These are phyloP conservation scores for Blastobotrys serpentis DNA, from an alignment of 1,139 yeast species.

Conservation along the genomic window DNA sequence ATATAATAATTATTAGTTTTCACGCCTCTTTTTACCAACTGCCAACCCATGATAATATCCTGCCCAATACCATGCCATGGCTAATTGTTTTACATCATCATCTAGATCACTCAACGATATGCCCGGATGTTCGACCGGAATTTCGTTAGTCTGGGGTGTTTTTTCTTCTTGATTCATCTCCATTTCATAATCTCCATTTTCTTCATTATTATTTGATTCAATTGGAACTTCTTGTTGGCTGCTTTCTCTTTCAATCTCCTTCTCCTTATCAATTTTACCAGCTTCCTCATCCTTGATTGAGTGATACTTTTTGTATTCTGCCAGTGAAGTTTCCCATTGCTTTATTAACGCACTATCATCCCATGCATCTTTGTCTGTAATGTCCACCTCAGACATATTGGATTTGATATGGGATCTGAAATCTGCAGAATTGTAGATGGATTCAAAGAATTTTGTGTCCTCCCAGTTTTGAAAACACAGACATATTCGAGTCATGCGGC, in stretches of 20 bases:
- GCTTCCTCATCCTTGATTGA: conserved; percentile 13
- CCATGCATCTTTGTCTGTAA: conserved; percentile 29
- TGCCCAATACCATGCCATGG: conserved; percentile 38
- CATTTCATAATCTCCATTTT: conserved; percentile 9
- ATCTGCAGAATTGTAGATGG: background rate
- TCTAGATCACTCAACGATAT: conserved; percentile 25
- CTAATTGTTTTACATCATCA: conserved; percentile 28
- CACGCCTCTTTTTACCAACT: conserved; percentile 22
- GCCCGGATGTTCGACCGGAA: background rate
- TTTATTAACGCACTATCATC: conserved; percentile 30
- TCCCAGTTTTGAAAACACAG: too few relatives aligned
- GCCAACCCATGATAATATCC: conserved; percentile 35
- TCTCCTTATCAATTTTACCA: background rate
- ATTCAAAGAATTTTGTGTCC: background rate
- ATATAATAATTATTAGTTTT: background rate
- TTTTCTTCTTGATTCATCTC: conserved; percentile 6
- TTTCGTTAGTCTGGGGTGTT: too few relatives aligned
- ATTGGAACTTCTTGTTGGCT: background rate
- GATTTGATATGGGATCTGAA: too few relatives aligned
- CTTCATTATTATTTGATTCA: conserved; percentile 10
- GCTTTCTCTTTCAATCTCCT: background rate
- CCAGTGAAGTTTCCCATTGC: conserved; percentile 30
- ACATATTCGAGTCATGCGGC: too few relatives aligned
- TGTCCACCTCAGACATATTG: conserved; percentile 18
- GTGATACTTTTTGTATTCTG: conserved; percentile 31